Evolutionary conservation across 2,329 filamentous ascomycete species (phyloP).

Genomic region (Harringtonia lauricola): DNA sequence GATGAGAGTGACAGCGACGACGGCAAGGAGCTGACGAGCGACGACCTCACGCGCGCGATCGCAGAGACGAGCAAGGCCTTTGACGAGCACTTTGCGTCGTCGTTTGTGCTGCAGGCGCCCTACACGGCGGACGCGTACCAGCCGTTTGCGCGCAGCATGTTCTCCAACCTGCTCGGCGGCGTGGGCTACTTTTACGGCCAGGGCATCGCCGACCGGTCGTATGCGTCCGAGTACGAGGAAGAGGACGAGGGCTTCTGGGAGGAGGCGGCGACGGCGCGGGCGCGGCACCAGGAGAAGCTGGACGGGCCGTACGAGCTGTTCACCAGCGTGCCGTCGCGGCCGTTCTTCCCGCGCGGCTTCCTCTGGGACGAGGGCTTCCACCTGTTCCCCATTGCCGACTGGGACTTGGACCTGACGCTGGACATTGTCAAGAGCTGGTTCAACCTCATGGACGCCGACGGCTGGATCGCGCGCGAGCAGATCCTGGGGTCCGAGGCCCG

Average conservation of each 20-base stretch:
- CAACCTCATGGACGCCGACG: constrained; percentile 88
- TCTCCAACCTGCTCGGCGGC: constrained; percentile 88
- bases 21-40: constrained; percentile 38
- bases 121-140: constrained; percentile 65
- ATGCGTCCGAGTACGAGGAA: constrained; percentile 88
- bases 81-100: constrained; percentile 58
- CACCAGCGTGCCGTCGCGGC: constrained; percentile 80
- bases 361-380: constrained; percentile 99
- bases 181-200: constrained; percentile 93
- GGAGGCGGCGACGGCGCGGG: constrained; percentile 71
- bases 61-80: constrained; percentile 56
- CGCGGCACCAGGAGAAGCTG: constrained; percentile 52
- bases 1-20: no score
- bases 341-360: constrained; percentile 94
- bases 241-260: constrained; percentile 94
- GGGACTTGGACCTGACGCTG: constrained; percentile 78
- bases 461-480: constrained; percentile 95
- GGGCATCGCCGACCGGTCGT: constrained; percentile 79
- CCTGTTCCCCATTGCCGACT: constrained; percentile 79
- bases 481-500: constrained; percentile 86
- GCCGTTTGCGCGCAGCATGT: constrained; percentile 76
- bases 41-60: constrained; percentile 61
- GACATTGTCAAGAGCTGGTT: constrained; percentile 95
- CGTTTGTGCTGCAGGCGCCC: constrained; percentile 64
- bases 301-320: constrained; percentile 85